Evolutionary conservation across 2,329 filamentous ascomycete species (phyloP), one percentile per base, ranked within the genome.

Genomic region (Ophiosphaerella herpotricha): DNA sequence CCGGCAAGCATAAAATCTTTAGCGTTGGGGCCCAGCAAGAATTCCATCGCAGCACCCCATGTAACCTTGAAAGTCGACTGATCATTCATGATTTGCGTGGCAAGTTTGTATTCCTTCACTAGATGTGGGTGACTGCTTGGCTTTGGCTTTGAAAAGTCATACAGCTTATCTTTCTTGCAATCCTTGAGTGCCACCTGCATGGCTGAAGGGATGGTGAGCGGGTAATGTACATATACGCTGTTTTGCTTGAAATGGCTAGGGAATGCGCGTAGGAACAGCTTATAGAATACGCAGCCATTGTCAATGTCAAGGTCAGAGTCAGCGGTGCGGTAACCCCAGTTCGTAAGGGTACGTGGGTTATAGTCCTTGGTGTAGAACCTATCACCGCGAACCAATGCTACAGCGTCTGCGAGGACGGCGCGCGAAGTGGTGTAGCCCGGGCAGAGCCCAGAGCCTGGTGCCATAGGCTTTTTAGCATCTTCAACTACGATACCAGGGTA

Each of bases 231-330:
- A 57, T 93, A 95, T 46, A 92, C 85, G 0, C 88, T 91, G 75
- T 94, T 86, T 16, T 80, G 74, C 67, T 83, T 84, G 80, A 92
- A 93, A 74, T 91, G 87, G 57, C 88, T 81, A 1, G 90, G 91
- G 78, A 95, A 91, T 0, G 89, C 88, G 5, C 87, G 83, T 32
- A 90, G 78, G 68, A 92, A 87, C 32, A 95, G 80, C 77, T 94
- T 95, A 78, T 92, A 91, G 73, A 93, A 89, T 11, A 91, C 84
- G 60, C 88, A 91, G 39, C 91, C 90, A 66, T 94, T 86, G 72
- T 94, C 89, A 57, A 93, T 74, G 50, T 82, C 84, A 18, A 86
- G 74, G 60, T 95, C 89, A 48, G 87, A 90, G 16, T 88, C 80
- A 3, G 83, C 87, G 67, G 91, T 87, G 46, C 85, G 84, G 75